Evolutionary conservation across 768 basidiomycete species (phyloP).

Genomic region (Suillus alpinus): DNA sequence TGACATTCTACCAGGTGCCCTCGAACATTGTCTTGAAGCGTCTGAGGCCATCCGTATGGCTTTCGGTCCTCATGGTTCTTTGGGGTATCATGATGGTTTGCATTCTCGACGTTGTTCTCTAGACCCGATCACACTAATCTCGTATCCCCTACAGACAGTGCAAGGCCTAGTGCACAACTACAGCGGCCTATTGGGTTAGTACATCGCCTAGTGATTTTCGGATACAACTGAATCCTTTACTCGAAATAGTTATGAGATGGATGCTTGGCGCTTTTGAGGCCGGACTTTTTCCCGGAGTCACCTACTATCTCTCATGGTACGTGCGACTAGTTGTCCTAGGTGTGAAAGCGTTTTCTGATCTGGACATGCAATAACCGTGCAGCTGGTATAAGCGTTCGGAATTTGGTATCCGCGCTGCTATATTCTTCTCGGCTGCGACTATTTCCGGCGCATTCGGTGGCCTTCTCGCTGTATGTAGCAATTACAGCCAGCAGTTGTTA

Average conservation of each 20-base stretch:
- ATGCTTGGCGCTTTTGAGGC: slow-evolving; percentile 72
- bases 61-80: slow-evolving; percentile 67
- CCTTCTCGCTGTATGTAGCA: slow-evolving; percentile 54
- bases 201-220: not conserved
- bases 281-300: slow-evolving; percentile 43
- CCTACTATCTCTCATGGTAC: slow-evolving; percentile 72
- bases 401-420: slow-evolving; percentile 60
- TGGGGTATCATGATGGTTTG: slow-evolving; percentile 78
- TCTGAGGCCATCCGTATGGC: slow-evolving; percentile 73
- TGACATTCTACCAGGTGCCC: slow-evolving; percentile 43
- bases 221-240: not conserved
- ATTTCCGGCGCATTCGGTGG: slow-evolving; percentile 83
- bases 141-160: slow-evolving; percentile 47
- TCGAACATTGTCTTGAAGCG: slow-evolving; percentile 73
- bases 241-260: slow-evolving; percentile 58
- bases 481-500: not conserved
- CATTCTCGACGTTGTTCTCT: not conserved
- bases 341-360: slow-evolving; percentile 31
- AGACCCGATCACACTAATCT: not conserved
- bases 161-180: slow-evolving; percentile 72
- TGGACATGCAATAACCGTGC: not conserved
- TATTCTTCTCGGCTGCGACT: slow-evolving; percentile 79
- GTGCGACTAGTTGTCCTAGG: slow-evolving; percentile 14
- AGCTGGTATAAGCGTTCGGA: slow-evolving; percentile 72
- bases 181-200: slow-evolving; percentile 62